These are phyloP conservation scores for Candida neerlandica DNA, from an alignment of 1,139 yeast species.

Conservation along the genomic window DNA sequence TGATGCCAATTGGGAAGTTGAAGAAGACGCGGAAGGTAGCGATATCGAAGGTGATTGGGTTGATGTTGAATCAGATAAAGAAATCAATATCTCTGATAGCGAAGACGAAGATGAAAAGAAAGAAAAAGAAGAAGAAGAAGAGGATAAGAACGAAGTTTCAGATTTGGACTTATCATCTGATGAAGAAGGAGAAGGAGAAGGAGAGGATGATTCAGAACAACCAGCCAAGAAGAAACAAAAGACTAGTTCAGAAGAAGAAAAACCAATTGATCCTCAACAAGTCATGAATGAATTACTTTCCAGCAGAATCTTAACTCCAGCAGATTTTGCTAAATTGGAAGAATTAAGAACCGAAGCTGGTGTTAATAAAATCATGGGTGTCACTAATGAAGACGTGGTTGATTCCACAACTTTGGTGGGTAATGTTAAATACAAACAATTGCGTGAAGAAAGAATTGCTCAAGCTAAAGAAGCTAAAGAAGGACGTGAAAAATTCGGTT, in stretches of 20 bases:
- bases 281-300: conserved; percentile 70
- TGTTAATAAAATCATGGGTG: conserved; percentile 71
- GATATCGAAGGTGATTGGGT: conserved; percentile 69
- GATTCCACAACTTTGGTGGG: conserved; percentile 84
- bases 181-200: conserved; percentile 37
- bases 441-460: conserved; percentile 87
- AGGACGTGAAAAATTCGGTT: conserved; percentile 88
- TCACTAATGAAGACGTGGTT: conserved; percentile 76
- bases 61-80: conserved; percentile 60
- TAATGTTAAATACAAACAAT: conserved; percentile 79
- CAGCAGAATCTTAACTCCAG: conserved; percentile 86
- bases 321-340: conserved; percentile 93
- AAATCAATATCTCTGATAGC: conserved; percentile 56
- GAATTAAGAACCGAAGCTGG: conserved; percentile 86
- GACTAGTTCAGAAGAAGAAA: conserved; percentile 22
- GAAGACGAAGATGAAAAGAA: conserved; percentile 38
- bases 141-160: conserved; percentile 43
- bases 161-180: conserved; percentile 35
- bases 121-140: conserved; percentile 35
- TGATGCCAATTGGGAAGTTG: conserved; percentile 48
- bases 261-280: conserved; percentile 30
- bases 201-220: conserved; percentile 35
- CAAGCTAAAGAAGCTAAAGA: conserved; percentile 89
- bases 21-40: conserved; percentile 46
- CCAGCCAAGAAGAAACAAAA: conserved; percentile 30